These are phyloP conservation scores for Collybia nuda DNA, from an alignment of 768 basidiomycete genomes.

Conservation along the genomic window DNA sequence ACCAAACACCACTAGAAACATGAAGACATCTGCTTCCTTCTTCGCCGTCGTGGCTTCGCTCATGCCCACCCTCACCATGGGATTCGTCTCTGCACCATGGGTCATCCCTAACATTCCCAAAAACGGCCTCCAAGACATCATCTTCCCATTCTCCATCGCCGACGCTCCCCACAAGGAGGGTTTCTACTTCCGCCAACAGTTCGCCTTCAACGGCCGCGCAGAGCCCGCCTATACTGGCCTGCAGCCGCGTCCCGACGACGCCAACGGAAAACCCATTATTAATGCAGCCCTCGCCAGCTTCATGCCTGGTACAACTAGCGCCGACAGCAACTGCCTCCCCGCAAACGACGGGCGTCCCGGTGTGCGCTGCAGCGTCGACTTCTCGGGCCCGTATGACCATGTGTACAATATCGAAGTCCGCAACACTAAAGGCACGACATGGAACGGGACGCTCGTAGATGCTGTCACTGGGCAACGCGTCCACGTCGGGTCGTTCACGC, in stretches of 20 bases:
- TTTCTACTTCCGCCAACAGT: neutral
- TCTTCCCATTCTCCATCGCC: constrained; percentile 2
- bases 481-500: neutral
- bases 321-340: neutral
- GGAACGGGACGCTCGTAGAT: constrained; percentile 1
- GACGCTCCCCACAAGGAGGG: neutral
- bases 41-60: neutral
- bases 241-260: neutral
- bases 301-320: neutral
- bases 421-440: neutral
- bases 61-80: constrained; percentile 2
- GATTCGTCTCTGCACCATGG: neutral
- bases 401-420: neutral
- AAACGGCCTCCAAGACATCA: neutral
- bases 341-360: neutral
- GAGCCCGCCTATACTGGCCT: neutral
- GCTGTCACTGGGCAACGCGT: neutral
- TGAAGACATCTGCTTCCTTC: constrained; percentile 1
- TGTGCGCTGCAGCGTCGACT: neutral
- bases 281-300: constrained; percentile 2
- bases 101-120: neutral
- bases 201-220: neutral
- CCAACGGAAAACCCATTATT: neutral
- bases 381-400: neutral
- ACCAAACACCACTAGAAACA: neutral